Evolutionary conservation across 805 yeast genomes (phyloP).

Genomic region (Spathaspora arborariae): DNA sequence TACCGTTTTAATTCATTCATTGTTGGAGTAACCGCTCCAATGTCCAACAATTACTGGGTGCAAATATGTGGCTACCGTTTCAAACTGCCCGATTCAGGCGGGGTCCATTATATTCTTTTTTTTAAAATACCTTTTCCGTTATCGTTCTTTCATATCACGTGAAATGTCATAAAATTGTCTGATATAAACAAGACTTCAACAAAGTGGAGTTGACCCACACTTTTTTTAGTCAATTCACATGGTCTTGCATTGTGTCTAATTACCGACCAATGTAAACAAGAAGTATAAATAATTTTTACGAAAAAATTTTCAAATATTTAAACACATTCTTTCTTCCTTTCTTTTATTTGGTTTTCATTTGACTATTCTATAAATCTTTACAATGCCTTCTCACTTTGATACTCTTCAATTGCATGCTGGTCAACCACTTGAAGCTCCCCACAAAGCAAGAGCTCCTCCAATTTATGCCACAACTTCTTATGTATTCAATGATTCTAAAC

Average conservation of each 20-base stretch:
- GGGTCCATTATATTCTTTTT: neutral
- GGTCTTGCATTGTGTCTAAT: neutral
- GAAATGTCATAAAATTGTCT: neutral
- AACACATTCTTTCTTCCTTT: neutral
- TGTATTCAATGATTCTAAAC: conserved; percentile 81
- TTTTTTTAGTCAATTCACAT: neutral
- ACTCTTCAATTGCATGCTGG: conserved; percentile 96
- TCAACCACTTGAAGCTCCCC: conserved; percentile 63
- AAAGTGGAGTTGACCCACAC: neutral
- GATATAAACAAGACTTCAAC: too few species aligned
- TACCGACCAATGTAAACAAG: neutral
- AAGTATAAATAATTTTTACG: neutral
- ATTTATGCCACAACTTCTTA: conserved; percentile 90
- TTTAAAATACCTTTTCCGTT: neutral
- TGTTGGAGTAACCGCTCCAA: neutral
- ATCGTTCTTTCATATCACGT: neutral
- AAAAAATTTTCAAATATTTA: neutral
- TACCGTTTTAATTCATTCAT: too few species aligned
- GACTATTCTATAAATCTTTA: neutral
- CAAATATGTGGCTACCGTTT: neutral
- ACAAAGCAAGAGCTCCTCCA: conserved; percentile 85
- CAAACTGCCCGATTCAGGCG: neutral
- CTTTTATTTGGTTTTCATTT: neutral
- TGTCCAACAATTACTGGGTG: neutral
- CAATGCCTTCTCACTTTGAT: conserved; percentile 72